Conservation (phyloP, 164 flowering plant genomes). For the Aristolochia contorta region DNA sequence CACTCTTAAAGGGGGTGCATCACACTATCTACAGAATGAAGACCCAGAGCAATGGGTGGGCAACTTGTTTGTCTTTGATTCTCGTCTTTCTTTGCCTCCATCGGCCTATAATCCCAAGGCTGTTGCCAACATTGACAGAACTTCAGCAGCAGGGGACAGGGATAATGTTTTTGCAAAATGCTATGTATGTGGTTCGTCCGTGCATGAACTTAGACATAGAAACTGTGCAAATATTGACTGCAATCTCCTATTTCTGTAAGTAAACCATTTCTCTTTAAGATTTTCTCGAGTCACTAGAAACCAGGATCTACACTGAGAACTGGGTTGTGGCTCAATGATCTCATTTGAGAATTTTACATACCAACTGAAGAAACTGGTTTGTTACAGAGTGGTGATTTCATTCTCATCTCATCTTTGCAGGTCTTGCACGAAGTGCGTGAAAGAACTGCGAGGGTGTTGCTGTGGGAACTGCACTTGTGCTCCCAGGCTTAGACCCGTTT, state of each 20-base stretch:
- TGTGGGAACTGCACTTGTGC: slow-evolving; percentile 53
- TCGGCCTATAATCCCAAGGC: slow-evolving; percentile 48
- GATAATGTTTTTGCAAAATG: slow-evolving; percentile 49
- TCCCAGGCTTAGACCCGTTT: slow-evolving; percentile 66
- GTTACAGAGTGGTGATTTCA: no score
- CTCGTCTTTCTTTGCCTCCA: slow-evolving; percentile 89
- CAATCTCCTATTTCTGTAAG: slow-evolving; percentile 89
- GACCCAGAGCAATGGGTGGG: slow-evolving; percentile 81
- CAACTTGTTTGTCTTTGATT: slow-evolving; percentile 81
- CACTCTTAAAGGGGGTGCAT: slow-evolving; percentile 82
- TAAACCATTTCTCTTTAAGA: slow-evolving; percentile 1
- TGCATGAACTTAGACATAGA: slow-evolving; percentile 61
- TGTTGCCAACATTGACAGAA: slow-evolving; percentile 8
- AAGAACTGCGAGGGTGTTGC: slow-evolving; percentile 63
- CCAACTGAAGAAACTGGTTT: no score
- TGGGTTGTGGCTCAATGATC: neutral
- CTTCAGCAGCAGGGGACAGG: slow-evolving; percentile 17
- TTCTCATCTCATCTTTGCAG: slow-evolving; percentile 25
- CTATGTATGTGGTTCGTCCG: slow-evolving; percentile 49
- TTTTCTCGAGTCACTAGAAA: neutral
- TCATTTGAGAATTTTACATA: neutral
- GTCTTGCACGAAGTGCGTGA: slow-evolving; percentile 50
- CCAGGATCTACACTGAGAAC: neutral
- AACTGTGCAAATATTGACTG: slow-evolving; percentile 95
- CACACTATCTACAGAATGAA: slow-evolving; percentile 75